phyloP scores from a whole-genome alignment of 441 rosid genomes.

The Populus hybrid region DNA sequence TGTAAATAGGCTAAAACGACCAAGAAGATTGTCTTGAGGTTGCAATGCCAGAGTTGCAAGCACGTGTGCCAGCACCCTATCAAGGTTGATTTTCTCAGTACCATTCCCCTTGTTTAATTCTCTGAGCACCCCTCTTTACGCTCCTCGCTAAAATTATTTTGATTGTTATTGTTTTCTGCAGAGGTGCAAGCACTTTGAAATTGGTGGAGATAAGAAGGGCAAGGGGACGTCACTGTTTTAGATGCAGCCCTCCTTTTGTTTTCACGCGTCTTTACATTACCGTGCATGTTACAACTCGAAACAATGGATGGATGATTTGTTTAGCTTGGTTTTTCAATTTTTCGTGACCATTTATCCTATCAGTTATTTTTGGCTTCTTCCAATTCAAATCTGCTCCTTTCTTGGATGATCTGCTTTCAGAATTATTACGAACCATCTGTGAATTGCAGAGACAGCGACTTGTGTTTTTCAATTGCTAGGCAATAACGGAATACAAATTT shows the following conservation, averaged over 20 bases:
- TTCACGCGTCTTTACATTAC: not conserved
- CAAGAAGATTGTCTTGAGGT: slow-evolving; percentile 69
- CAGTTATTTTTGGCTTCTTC: not conserved
- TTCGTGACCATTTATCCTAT: not conserved
- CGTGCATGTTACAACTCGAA: not conserved
- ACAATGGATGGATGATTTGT: not conserved
- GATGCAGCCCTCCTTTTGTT: not conserved
- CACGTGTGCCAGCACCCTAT: slow-evolving; percentile 57
- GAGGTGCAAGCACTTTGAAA: slow-evolving; percentile 75
- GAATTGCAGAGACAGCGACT: no score
- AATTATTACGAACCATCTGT: not conserved
- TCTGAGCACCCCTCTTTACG: not conserved
- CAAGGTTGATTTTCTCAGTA: slow-evolving; percentile 30
- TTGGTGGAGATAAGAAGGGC: slow-evolving; percentile 74
- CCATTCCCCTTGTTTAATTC: not conserved
- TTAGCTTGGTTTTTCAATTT: not conserved
- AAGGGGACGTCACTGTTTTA: slow-evolving; percentile 68
- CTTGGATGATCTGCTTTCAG: not conserved
- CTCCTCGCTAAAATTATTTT: not conserved
- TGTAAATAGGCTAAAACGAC: slow-evolving; percentile 54
- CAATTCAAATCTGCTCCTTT: not conserved
- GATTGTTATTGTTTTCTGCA: slow-evolving; percentile 17
- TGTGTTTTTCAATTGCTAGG: no score
- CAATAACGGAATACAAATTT: no score
- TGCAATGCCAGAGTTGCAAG: slow-evolving; percentile 68